Evolutionary conservation across 495 filamentous ascomycete genomes (phyloP).

Genomic region (Penicillium mononematosum): DNA sequence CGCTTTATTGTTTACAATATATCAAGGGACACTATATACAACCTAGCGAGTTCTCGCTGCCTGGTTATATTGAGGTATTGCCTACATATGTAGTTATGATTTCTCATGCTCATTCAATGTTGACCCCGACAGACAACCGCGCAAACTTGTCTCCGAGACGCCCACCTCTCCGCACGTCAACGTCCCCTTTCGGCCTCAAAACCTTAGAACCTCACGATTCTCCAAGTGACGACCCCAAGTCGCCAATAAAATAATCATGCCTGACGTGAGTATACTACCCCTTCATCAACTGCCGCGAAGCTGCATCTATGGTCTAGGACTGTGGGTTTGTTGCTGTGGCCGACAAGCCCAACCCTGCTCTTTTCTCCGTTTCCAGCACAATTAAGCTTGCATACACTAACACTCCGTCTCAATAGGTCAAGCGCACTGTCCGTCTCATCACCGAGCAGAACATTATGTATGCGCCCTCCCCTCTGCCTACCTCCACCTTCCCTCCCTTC

Average conservation of each 20-base stretch:
- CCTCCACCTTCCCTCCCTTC: conserved; percentile 14
- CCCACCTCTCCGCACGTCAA: conserved; percentile 3
- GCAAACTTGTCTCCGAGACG: conserved; percentile 7
- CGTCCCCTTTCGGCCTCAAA: background rate
- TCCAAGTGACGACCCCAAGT: background rate
- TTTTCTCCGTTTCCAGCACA: background rate
- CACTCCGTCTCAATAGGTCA: conserved; percentile 52
- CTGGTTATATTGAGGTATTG: background rate
- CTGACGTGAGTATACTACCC: conserved; percentile 42
- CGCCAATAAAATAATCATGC: conserved; percentile 35
- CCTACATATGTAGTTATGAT: background rate
- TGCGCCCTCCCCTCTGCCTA: conserved; percentile 33
- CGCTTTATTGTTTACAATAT: background rate
- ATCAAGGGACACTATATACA: background rate
- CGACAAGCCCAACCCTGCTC: background rate
- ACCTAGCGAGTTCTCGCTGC: background rate
- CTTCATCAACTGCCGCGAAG: background rate
- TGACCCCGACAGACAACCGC: background rate
- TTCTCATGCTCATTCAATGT: background rate
- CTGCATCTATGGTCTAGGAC: conserved; percentile 1
- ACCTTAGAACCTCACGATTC: background rate
- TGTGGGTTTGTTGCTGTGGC: background rate
- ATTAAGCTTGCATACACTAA: conserved; percentile 9
- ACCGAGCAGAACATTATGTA: conserved; percentile 89
- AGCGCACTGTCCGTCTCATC: conserved; percentile 86